Base-by-base conservation (phyloP, 2,329 filamentous ascomycete species). In the Pseudodiploospora longispora region DNA sequence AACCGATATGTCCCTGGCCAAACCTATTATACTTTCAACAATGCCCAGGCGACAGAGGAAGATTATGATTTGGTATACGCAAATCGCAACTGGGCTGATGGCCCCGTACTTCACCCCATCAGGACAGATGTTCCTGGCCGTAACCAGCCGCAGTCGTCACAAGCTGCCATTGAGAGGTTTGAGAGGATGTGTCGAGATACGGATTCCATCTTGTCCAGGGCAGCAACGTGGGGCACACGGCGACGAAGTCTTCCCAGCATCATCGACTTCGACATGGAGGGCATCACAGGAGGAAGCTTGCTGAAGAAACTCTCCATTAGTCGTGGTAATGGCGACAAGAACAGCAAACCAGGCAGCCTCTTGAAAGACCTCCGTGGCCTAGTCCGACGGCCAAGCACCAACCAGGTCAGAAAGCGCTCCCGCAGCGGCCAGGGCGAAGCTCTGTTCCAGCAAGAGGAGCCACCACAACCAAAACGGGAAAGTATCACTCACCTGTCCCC, bases 161-260 rank as follows among this genome's bases (percentile, higher is more conserved):
- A 75, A 36, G 74, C 65, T 10, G 76, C 76, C 7, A 80, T 81
- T 19, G 66, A 68, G 36, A 66, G 55, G 34, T 80, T 75, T 43
- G 65, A 77, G 50, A 65, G 63, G 8, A 68, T 75, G 65, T 73
- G 65, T 43, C 68, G 67, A 19, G 76, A 80, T 49, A 79, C 69
- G 39, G 73, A 71, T 29, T 83, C 80, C 0, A 67, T 82, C 8
- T 60, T 80, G 7, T 83, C 80, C 2, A 69, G 76, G 49, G 74
- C 80, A 10, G 83, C 83, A 12, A 87, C 83, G 0, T 81, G 83
- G 71, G 83, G 83, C 10, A 87, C 83, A 2, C 74, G 78, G 6
- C 75, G 82, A 36, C 75, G 76, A 46, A 83, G 82, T 58, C 68
- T 84, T 40, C 78, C 82, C 2, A 80, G 74, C 52, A 54, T 73